phyloP scores from a whole-genome alignment of 768 basidiomycete species.

The Tricholoma sp. region DNA sequence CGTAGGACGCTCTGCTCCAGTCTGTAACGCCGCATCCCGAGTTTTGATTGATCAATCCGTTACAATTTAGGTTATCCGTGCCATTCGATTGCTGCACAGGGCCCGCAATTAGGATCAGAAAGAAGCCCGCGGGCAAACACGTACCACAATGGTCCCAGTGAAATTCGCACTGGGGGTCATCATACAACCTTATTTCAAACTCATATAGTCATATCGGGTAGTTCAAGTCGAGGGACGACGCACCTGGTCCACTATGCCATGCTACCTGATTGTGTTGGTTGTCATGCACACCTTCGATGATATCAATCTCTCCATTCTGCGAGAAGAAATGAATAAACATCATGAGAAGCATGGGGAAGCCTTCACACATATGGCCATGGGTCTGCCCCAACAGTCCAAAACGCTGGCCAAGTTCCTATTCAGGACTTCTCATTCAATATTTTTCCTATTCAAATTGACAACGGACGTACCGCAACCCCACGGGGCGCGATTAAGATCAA shows the following conservation, averaged over 20 bases:
- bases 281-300: constrained; percentile 82
- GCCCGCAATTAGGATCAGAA: neutral
- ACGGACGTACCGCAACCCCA: constrained; percentile 75
- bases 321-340: constrained; percentile 6
- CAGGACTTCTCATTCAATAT: neutral
- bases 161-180: constrained; percentile 50
- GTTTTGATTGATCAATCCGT: constrained; percentile 49
- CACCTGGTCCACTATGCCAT: constrained; percentile 69
- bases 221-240: constrained; percentile 7
- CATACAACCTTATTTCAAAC: constrained; percentile 43
- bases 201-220: constrained; percentile 2
- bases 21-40: constrained; percentile 77
- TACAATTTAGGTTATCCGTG: constrained; percentile 47
- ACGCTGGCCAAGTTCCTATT: constrained; percentile 78
- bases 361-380: constrained; percentile 60
- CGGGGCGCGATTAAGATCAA: constrained; percentile 80
- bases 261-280: constrained; percentile 82
- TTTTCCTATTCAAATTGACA: neutral
- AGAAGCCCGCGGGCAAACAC: constrained; percentile 17
- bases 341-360: neutral
- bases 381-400: constrained; percentile 62
- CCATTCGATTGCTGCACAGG: constrained; percentile 40
- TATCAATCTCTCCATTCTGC: constrained; percentile 77
- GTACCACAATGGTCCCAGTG: constrained; percentile 59
- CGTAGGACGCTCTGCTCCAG: constrained; percentile 79